Evolutionary conservation across 345 rosid genomes (phyloP).

Genomic region (Dimocarpus longan): DNA sequence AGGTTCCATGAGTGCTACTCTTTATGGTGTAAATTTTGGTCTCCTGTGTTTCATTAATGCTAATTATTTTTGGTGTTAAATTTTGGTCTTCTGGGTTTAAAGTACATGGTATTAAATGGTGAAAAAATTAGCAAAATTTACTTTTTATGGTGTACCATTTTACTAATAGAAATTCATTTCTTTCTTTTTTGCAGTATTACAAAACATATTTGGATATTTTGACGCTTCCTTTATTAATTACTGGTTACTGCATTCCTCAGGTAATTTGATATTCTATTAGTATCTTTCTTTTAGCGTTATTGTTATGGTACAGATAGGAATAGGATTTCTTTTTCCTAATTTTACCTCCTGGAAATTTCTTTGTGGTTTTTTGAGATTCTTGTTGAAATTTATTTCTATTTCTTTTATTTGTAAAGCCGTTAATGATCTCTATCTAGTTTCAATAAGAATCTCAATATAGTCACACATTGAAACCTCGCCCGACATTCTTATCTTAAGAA

Average conservation of each 20-base stretch:
- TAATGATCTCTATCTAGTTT: neutral
- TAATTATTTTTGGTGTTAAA: neutral
- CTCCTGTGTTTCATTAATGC: neutral
- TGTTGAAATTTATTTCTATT: neutral
- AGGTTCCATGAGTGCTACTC: slow-evolving; percentile 1
- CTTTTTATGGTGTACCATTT: neutral
- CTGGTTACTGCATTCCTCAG: slow-evolving; percentile 78
- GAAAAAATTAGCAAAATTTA: slow-evolving; percentile 7
- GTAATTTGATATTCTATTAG: slow-evolving; percentile 36
- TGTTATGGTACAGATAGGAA: neutral
- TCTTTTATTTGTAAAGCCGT: neutral
- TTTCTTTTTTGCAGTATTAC: slow-evolving; percentile 63
- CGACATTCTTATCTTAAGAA: neutral
- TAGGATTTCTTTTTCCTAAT: neutral
- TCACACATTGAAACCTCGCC: neutral
- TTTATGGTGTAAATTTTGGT: slow-evolving; percentile 6
- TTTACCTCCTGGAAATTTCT: neutral
- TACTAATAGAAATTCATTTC: slow-evolving; percentile 10
- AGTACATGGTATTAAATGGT: slow-evolving; percentile 12
- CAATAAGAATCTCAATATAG: neutral
- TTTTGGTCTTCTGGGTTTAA: slow-evolving; percentile 12
- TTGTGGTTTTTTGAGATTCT: neutral
- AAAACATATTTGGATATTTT: slow-evolving; percentile 56
- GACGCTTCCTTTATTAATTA: slow-evolving; percentile 50
- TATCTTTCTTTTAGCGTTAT: neutral